Percentiles rank a stretch among this genome's conserved stretches.
These are phyloP conservation scores for Aphanomyces euteiches DNA, from an alignment of 352 stramenopile genomes.

Conservation along the genomic window DNA sequence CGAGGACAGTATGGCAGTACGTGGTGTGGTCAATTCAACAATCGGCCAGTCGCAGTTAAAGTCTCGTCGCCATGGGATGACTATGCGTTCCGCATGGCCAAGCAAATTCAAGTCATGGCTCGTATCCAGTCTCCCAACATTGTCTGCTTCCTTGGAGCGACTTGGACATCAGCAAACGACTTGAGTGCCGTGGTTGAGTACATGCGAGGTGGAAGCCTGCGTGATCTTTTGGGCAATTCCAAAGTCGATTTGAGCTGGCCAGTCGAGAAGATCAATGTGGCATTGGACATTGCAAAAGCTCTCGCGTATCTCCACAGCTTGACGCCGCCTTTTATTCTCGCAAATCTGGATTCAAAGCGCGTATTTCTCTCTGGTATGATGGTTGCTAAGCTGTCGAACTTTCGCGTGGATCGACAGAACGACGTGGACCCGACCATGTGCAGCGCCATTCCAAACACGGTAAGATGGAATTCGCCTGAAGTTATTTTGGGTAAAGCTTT, in stretches of 20 bases:
- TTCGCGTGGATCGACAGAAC: slow-evolving; percentile 71
- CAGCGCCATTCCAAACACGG: too few species aligned
- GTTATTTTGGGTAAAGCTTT: slow-evolving; percentile 86
- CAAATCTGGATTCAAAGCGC: slow-evolving; percentile 78
- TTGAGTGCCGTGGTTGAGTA: slow-evolving; percentile 78
- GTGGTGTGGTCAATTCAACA: slow-evolving; percentile 83
- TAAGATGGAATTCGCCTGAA: slow-evolving; percentile 82
- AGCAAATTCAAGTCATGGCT: slow-evolving; percentile 81
- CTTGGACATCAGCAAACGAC: slow-evolving; percentile 74
- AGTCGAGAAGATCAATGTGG: slow-evolving; percentile 80
- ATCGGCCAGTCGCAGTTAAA: slow-evolving; percentile 78
- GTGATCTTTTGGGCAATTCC: slow-evolving; percentile 69
- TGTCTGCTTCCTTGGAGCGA: slow-evolving; percentile 81
- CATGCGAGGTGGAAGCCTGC: slow-evolving; percentile 80
- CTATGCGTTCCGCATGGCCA: slow-evolving; percentile 58
- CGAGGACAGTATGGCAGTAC: slow-evolving; percentile 75
- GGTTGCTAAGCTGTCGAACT: slow-evolving; percentile 82
- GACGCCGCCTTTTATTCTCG: slow-evolving; percentile 76
- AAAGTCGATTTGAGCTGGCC: slow-evolving; percentile 78
- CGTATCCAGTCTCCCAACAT: slow-evolving; percentile 75
- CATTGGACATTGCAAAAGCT: slow-evolving; percentile 73
- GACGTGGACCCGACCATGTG: slow-evolving; percentile 74
- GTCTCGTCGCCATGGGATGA: slow-evolving; percentile 79
- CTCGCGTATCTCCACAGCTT: slow-evolving; percentile 82
- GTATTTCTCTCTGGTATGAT: slow-evolving; percentile 71